Percentiles rank a stretch among this genome's conserved stretches.
Evolutionary conservation across 331 rosid genomes (phyloP).

Genomic region (Malus hybrid): DNA sequence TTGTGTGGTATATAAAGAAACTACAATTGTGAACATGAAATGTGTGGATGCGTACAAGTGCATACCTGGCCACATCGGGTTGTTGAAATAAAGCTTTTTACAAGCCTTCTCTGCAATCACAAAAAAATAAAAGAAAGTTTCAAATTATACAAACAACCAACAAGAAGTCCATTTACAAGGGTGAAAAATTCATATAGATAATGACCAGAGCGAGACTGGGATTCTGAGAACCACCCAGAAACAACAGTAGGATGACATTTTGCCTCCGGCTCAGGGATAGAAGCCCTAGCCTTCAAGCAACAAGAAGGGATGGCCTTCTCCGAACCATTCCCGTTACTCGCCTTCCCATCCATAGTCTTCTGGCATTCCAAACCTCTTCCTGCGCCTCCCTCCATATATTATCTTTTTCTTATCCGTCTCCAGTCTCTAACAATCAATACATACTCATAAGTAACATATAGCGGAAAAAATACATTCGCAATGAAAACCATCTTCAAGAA

Average conservation of each 20-base stretch:
- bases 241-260: conserved; percentile 90
- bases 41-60: background rate
- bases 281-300: conserved; percentile 82
- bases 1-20: background rate
- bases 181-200: conserved; percentile 15
- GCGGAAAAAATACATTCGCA: background rate
- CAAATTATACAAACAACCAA: background rate
- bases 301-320: conserved; percentile 74
- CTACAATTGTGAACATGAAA: background rate
- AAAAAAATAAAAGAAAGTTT: background rate
- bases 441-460: conserved; percentile 1
- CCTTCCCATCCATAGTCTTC: conserved; percentile 99
- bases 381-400: conserved; percentile 75
- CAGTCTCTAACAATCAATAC: conserved; percentile 61
- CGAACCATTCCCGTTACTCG: conserved; percentile 46
- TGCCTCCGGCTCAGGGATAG: conserved; percentile 64
- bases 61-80: conserved; percentile 99
- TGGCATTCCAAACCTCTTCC: conserved; percentile 99
- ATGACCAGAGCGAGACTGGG: conserved; percentile 73
- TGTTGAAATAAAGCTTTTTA: conserved; percentile 67
- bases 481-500: background rate
- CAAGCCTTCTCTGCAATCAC: conserved; percentile 40
- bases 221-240: conserved; percentile 98
- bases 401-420: conserved; percentile 79
- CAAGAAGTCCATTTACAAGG: background rate